Evolutionary conservation across 2,329 filamentous ascomycete genomes (phyloP), one percentile per base, ranked within the genome.

Genomic region (Beauveria sp.): DNA sequence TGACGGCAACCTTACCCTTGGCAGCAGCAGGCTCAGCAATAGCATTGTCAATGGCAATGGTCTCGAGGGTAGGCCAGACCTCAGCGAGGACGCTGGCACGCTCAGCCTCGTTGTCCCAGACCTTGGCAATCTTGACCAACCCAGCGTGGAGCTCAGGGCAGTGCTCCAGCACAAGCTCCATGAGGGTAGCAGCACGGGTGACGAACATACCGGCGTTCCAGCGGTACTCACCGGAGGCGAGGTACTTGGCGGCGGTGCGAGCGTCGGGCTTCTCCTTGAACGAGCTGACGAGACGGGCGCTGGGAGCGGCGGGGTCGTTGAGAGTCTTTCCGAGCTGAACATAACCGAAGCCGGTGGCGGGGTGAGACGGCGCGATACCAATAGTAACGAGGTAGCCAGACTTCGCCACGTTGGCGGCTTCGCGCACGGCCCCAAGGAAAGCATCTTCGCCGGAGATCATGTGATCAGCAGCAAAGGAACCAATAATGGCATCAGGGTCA

Each of bases 171-270:
- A 68, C 62, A 20, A 68, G 62, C 34, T 65, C 65, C 67, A 68
- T 68, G 18, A 68, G 59, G 41, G 67, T 64, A n/a, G 65, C 66
- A 14, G 67, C 67, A 57, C 67, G 67, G 58, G 66, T 67, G 53
- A 68, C 67, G 52, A 68, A 68, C 67, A 68, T 68, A 53, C 67
- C 67, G 2, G 67, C 67, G 54, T 68, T 68, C 67, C 67, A 68
- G 55, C 67, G 66, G 61, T 68, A 68, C 61, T 67, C 66, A 47
- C 67, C 67, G 14, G 67, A 67, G 6, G 64, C 65, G 24, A 68
- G 61, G 57, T 68, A 68, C 62, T 67, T 67, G 62, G 64, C 67
- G 24, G 67, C 67, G 34, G 67, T 68, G 61, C 67, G 67, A 10
- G 67, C 67, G 50, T 67, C 67, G 10, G 67, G 67, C 62, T 68